phyloP scores from a whole-genome alignment of 331 rosid genomes.

The Phaseolus coccineus region DNA sequence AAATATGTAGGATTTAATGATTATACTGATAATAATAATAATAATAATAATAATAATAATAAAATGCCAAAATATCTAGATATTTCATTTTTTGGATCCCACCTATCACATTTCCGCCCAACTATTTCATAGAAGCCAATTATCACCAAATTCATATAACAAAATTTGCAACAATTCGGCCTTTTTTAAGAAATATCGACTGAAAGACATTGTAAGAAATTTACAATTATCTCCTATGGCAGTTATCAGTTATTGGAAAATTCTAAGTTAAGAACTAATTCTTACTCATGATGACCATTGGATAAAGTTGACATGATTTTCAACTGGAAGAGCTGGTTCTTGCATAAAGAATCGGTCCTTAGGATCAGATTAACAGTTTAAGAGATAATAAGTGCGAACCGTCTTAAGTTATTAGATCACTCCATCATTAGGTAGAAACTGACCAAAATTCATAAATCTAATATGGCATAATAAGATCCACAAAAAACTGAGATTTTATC shows the following conservation, averaged over 20 bases:
- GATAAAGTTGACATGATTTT: background rate
- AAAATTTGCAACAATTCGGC: background rate
- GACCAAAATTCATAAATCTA: no score
- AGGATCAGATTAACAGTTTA: background rate
- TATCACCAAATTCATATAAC: background rate
- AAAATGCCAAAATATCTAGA: conserved; percentile 5
- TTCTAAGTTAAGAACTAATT: background rate
- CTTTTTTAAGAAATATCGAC: background rate
- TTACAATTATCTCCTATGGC: background rate
- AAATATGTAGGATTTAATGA: background rate
- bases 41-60: background rate
- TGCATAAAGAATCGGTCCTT: background rate
- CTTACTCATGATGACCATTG: background rate
- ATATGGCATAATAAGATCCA: no score
- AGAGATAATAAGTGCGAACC: background rate
- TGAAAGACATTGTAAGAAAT: conserved; percentile 13
- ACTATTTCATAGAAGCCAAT: background rate
- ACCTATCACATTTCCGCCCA: background rate
- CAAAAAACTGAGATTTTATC: background rate
- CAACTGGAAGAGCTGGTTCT: background rate
- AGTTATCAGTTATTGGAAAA: background rate
- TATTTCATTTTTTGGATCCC: background rate
- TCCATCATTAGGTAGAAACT: no score
- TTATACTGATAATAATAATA: background rate
- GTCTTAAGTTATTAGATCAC: background rate